These are phyloP conservation scores for Kregervanrija fluxuum DNA, from an alignment of 805 yeast genomes.

Conservation along the genomic window DNA sequence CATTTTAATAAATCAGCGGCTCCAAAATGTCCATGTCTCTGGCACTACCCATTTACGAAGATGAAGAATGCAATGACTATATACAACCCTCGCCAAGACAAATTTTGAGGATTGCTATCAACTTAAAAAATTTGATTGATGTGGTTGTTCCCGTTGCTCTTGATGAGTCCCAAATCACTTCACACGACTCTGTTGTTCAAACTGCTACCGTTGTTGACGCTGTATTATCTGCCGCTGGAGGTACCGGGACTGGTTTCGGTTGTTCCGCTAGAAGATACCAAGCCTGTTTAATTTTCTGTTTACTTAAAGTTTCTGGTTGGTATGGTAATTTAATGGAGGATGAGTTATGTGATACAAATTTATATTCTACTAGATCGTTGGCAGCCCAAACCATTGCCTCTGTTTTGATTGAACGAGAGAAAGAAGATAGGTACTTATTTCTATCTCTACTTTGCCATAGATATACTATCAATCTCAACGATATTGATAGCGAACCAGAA, in stretches of 20 bases:
- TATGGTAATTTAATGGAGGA: constrained; percentile 49
- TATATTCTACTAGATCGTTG: constrained; percentile 50
- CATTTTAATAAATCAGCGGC: neutral
- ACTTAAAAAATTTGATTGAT: constrained; percentile 68
- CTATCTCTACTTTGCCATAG: constrained; percentile 73
- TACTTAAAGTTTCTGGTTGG: constrained; percentile 76
- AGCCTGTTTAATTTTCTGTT: constrained; percentile 60
- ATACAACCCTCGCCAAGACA: constrained; percentile 57
- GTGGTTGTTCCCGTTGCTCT: constrained; percentile 51
- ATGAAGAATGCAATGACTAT: constrained; percentile 28
- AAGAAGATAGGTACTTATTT: constrained; percentile 55
- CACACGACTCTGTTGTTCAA: constrained; percentile 53
- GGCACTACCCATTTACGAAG: constrained; percentile 19
- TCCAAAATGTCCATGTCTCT: constrained; percentile 2
- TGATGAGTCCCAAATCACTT: constrained; percentile 33
- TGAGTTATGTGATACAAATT: constrained; percentile 62
- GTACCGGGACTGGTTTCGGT: constrained; percentile 55
- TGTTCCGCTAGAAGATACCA: constrained; percentile 56
- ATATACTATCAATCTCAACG: constrained; percentile 57
- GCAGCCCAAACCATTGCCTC: constrained; percentile 76
- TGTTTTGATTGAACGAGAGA: constrained; percentile 54
- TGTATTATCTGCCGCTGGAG: constrained; percentile 74
- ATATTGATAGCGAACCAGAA: constrained; percentile 53
- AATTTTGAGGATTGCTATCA: constrained; percentile 59
- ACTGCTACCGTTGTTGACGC: constrained; percentile 51